Evolutionary conservation across 2,329 filamentous ascomycete species (phyloP).

Genomic region (Beauveria brongniartii): DNA sequence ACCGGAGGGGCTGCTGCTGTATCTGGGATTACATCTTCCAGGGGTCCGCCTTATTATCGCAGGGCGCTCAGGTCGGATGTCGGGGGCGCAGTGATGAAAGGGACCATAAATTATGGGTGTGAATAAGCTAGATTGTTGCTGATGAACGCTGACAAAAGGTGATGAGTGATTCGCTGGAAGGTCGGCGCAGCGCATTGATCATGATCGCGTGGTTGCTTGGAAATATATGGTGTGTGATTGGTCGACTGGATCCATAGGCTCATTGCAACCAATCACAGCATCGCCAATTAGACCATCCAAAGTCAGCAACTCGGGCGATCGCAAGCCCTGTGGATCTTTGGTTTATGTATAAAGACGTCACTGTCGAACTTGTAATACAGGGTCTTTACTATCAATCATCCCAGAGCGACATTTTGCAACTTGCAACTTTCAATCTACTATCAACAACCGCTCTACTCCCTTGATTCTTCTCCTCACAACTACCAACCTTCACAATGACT

Average conservation of each 20-base stretch:
- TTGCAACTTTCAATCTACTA: background rate
- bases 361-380: background rate
- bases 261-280: conserved; percentile 1
- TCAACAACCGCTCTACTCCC: background rate
- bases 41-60: background rate
- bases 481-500: conserved; percentile 1
- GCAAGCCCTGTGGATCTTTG: background rate
- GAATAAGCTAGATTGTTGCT: background rate
- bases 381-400: background rate
- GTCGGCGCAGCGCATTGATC: background rate
- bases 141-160: background rate
- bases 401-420: background rate
- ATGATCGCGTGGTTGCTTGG: conserved; percentile 6
- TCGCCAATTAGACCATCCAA: background rate
- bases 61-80: background rate
- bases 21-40: background rate
- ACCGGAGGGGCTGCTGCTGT: background rate
- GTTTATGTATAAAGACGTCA: conserved; percentile 12
- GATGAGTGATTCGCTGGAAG: conserved; percentile 1
- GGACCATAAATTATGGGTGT: background rate
- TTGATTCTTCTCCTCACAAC: background rate
- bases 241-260: background rate
- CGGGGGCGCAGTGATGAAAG: background rate
- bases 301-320: conserved; percentile 4
- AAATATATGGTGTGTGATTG: background rate